Evolutionary conservation across 2,329 filamentous ascomycete species (phyloP).

Genomic region (Pseudocercospora fijiensis): DNA sequence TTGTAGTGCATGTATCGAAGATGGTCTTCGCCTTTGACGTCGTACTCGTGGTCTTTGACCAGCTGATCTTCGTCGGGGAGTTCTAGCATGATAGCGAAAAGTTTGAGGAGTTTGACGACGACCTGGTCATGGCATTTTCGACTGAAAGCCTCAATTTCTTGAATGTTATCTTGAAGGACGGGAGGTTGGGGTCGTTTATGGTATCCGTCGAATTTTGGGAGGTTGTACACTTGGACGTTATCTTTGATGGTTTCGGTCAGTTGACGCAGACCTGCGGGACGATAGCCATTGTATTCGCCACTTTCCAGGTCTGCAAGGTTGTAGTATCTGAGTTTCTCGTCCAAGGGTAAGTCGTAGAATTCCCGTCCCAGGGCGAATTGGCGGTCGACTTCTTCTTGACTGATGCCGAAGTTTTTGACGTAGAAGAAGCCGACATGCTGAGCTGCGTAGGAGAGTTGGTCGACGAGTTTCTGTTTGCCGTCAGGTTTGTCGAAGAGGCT

Average conservation of each 20-base stretch:
- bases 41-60: conserved; percentile 58
- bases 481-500: conserved; percentile 54
- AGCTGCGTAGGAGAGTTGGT: conserved; percentile 52
- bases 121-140: conserved; percentile 54
- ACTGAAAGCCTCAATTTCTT: conserved; percentile 58
- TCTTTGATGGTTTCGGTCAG: conserved; percentile 39
- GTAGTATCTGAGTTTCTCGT: conserved; percentile 59
- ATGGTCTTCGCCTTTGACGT: conserved; percentile 58
- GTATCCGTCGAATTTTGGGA: conserved; percentile 51
- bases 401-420: conserved; percentile 61
- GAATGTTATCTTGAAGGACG: conserved; percentile 48
- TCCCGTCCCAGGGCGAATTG: conserved; percentile 61
- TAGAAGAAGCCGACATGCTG: conserved; percentile 59
- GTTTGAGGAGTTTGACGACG: conserved; percentile 56
- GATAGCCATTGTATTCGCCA: conserved; percentile 32
- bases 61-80: conserved; percentile 59
- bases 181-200: conserved; percentile 26
- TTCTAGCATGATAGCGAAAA: conserved; percentile 62
- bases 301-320: conserved; percentile 26
- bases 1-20: conserved; percentile 46
- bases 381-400: conserved; percentile 57
- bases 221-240: conserved; percentile 61
- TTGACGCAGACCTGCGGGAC: conserved; percentile 25
- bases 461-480: conserved; percentile 54
- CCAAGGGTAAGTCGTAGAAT: conserved; percentile 56